These are phyloP conservation scores for Eimeria acervulina DNA, from an alignment of 169 alveolate species.

Conservation along the genomic window DNA sequence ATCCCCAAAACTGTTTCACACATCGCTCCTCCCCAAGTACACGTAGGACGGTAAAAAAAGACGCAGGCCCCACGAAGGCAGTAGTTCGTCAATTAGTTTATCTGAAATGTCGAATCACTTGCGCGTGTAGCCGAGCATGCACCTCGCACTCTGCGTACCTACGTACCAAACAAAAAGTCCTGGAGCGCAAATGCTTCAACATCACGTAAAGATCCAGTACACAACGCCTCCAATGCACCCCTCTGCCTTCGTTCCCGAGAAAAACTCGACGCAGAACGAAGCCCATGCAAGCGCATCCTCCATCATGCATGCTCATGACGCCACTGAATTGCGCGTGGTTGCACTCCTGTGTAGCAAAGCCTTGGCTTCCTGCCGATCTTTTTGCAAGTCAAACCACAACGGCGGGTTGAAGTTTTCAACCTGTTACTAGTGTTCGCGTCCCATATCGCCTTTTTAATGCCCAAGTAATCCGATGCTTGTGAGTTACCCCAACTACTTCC, in stretches of 20 bases:
- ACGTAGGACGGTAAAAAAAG: background rate
- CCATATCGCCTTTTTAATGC: background rate
- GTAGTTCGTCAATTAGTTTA: background rate
- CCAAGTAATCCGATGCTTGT: background rate
- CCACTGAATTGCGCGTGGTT: too few species aligned
- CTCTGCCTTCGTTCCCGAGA: background rate
- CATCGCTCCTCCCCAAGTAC: background rate
- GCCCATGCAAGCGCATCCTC: background rate
- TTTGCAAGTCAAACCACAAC: background rate
- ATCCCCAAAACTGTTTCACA: background rate
- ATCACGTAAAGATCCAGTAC: background rate
- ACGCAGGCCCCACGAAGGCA: background rate
- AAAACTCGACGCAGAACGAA: background rate
- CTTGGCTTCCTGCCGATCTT: background rate
- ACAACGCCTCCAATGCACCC: background rate
- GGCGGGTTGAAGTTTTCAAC: background rate
- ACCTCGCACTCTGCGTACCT: background rate
- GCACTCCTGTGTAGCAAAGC: background rate
- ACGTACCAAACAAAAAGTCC: slow-evolving; percentile 25
- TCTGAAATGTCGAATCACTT: background rate
- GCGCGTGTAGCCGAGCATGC: background rate
- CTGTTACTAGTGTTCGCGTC: background rate
- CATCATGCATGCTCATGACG: background rate
- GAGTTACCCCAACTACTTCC: background rate
- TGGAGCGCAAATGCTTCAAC: background rate